Conservation (phyloP, 805 yeast genomes). For the Metschnikowia continentalis region DNA sequence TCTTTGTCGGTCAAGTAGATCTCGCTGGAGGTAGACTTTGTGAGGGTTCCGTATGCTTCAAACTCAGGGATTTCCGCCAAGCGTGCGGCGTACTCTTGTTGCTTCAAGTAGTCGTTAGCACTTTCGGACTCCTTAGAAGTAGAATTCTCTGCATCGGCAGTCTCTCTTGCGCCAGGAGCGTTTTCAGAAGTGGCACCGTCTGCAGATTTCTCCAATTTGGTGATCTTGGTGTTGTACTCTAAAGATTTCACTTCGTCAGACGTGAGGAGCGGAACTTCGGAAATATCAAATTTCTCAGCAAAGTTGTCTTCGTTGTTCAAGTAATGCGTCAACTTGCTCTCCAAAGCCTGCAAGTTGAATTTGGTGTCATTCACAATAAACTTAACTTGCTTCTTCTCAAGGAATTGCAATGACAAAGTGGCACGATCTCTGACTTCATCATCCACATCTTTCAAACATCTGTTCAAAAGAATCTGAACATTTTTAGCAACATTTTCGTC, state of each 20-base stretch:
- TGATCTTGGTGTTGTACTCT: conserved; percentile 52
- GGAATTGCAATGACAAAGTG: conserved; percentile 71
- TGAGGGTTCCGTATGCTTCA: conserved; percentile 64
- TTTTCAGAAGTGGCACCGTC: conserved; percentile 17
- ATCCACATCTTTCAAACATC: conserved; percentile 85
- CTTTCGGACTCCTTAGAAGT: conserved; percentile 22
- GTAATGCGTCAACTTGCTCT: conserved; percentile 69
- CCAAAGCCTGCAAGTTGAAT: conserved; percentile 74
- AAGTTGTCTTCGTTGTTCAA: conserved; percentile 52
- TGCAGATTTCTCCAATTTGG: conserved; percentile 29
- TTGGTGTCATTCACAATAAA: conserved; percentile 64
- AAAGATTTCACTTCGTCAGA: conserved; percentile 66
- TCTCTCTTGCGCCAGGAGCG: conserved; percentile 11
- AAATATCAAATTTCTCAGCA: conserved; percentile 63
- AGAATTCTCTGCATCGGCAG: conserved; percentile 5
- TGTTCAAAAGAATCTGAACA: conserved; percentile 67
- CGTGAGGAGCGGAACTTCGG: conserved; percentile 59
- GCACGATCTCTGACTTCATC: conserved; percentile 99
- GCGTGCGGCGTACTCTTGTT: conserved; percentile 67
- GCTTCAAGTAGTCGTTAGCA: conserved; percentile 35
- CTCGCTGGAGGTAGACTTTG: conserved; percentile 60
- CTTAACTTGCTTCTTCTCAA: conserved; percentile 33
- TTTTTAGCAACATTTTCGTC: conserved; percentile 65
- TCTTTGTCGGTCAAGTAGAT: conserved; percentile 82
- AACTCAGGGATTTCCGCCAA: conserved; percentile 70